These are phyloP conservation scores for Psophocarpus tetragonolobus DNA, from an alignment of 306 rosid genomes.

Conservation along the genomic window DNA sequence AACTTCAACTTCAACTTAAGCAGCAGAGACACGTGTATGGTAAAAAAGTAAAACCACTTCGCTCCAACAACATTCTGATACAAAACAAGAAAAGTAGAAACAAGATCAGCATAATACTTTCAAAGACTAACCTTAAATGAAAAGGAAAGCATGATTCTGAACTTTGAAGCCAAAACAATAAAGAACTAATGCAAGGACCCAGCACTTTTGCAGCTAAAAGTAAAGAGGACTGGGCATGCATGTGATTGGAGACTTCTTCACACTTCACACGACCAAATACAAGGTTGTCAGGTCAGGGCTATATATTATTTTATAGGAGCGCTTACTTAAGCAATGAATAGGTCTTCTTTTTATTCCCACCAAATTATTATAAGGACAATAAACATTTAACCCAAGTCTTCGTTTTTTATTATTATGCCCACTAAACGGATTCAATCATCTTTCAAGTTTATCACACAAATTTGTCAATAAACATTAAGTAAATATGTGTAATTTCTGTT, in stretches of 20 bases:
- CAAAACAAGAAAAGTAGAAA: slow-evolving; percentile 15
- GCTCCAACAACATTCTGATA: neutral
- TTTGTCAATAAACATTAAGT: neutral
- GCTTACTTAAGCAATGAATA: slow-evolving; percentile 19
- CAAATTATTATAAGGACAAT: too few relatives aligned
- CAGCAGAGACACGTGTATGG: neutral
- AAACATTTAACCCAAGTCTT: too few relatives aligned
- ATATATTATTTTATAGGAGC: slow-evolving; percentile 20
- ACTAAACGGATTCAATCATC: neutral
- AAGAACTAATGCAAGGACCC: slow-evolving; percentile 20
- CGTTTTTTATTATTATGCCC: too few relatives aligned
- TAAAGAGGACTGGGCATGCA: neutral
- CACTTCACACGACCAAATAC: slow-evolving; percentile 9
- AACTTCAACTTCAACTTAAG: neutral
- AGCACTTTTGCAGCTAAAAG: slow-evolving; percentile 6
- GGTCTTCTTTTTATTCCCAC: neutral
- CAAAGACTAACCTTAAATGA: slow-evolving; percentile 34
- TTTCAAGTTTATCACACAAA: neutral
- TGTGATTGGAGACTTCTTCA: too few relatives aligned
- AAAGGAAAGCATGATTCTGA: slow-evolving; percentile 10
- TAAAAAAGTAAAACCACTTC: slow-evolving; percentile 13
- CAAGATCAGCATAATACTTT: slow-evolving; percentile 6
- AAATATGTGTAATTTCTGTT: neutral
- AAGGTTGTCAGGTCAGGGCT: slow-evolving; percentile 22
- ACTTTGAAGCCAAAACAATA: slow-evolving; percentile 8